These are phyloP conservation scores for Aristolochia californica DNA, from an alignment of 164 flowering plant genomes.

Conservation along the genomic window DNA sequence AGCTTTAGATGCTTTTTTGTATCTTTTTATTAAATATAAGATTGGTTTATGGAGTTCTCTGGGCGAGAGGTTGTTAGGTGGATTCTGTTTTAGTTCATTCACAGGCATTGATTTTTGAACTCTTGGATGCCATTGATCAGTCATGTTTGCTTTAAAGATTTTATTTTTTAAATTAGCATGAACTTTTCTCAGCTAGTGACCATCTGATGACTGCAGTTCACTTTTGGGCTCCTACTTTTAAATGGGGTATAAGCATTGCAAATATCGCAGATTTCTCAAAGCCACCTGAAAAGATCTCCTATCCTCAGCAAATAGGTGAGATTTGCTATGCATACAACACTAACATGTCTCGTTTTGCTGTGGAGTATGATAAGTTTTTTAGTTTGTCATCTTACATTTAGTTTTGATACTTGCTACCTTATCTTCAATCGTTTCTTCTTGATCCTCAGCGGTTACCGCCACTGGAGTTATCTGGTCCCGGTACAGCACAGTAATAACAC, in stretches of 20 bases:
- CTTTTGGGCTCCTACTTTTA: slow-evolving; percentile 89
- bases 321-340: background rate
- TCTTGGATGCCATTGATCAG: no score
- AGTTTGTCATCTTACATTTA: background rate
- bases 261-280: slow-evolving; percentile 64
- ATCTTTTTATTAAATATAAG: no score
- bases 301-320: slow-evolving; percentile 66
- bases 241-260: slow-evolving; percentile 86
- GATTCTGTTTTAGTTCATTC: no score
- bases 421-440: background rate
- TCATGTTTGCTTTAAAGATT: no score
- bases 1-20: no score
- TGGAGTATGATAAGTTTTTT: background rate
- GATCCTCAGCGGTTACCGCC: slow-evolving; percentile 16
- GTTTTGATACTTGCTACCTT: slow-evolving; percentile 1
- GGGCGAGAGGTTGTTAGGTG: no score
- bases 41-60: no score
- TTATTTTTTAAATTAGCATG: no score
- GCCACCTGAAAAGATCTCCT: slow-evolving; percentile 61
- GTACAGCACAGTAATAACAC: slow-evolving; percentile 72
- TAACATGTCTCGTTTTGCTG: background rate
- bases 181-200: no score
- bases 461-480: slow-evolving; percentile 80
- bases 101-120: no score
- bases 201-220: slow-evolving; percentile 44